phyloP scores from a whole-genome alignment of 495 filamentous ascomycete species.

The Neurospora discreta region DNA sequence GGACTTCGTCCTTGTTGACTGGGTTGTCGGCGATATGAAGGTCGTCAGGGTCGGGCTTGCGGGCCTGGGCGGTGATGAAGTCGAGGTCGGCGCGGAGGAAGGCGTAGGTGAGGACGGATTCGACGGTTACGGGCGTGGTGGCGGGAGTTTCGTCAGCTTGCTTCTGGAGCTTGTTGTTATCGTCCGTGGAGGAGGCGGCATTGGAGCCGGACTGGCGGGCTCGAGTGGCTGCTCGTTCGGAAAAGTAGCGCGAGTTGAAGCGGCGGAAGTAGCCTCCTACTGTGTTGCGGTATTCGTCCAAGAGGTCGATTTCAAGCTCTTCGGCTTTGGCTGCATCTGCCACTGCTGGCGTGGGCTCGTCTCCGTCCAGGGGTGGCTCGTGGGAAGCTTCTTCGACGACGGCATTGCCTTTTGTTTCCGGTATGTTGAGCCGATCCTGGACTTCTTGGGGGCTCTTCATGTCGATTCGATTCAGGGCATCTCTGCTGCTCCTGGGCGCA shows the following conservation, averaged over 20 bases:
- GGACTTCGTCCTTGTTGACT: slow-evolving; percentile 68
- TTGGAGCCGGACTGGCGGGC: not conserved
- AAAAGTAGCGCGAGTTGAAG: slow-evolving; percentile 63
- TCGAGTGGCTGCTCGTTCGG: slow-evolving; percentile 15
- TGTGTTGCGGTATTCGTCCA: slow-evolving; percentile 67
- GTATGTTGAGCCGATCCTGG: slow-evolving; percentile 17
- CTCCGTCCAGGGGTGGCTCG: slow-evolving; percentile 18
- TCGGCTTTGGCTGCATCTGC: slow-evolving; percentile 35
- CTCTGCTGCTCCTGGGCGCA: slow-evolving; percentile 1
- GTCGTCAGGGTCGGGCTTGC: slow-evolving; percentile 58
- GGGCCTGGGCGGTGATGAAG: slow-evolving; percentile 77
- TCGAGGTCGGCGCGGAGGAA: slow-evolving; percentile 88
- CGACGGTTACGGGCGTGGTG: slow-evolving; percentile 30
- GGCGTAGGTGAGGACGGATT: slow-evolving; percentile 71
- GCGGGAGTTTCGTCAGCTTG: not conserved
- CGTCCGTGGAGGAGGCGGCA: slow-evolving; percentile 2
- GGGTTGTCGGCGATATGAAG: slow-evolving; percentile 56
- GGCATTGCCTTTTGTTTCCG: slow-evolving; percentile 16
- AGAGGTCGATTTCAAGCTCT: slow-evolving; percentile 53
- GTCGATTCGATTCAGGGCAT: slow-evolving; percentile 22
- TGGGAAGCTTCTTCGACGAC: slow-evolving; percentile 16
- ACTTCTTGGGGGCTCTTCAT: slow-evolving; percentile 29
- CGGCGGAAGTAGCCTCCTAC: slow-evolving; percentile 91
- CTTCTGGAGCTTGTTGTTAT: not conserved
- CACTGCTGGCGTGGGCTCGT: slow-evolving; percentile 19